Evolutionary conservation across 495 filamentous ascomycete species (phyloP).

Genomic region (Penicillium nucicola): DNA sequence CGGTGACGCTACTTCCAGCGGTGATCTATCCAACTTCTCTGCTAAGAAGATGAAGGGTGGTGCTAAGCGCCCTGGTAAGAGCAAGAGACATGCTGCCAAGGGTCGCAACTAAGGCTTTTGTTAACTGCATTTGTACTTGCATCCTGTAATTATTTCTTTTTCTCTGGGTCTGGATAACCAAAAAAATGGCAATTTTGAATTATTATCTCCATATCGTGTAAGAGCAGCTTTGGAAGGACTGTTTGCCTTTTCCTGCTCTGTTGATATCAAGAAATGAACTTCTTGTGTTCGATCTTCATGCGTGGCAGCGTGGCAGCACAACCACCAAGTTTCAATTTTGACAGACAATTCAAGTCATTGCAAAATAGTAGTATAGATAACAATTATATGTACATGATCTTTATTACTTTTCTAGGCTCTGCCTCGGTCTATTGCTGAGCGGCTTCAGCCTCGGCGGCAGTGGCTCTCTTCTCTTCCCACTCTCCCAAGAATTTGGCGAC

Average conservation of each 20-base stretch:
- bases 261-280: conserved; percentile 24
- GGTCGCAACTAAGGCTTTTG: conserved; percentile 22
- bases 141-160: conserved; percentile 14
- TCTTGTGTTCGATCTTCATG: conserved; percentile 13
- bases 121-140: conserved; percentile 10
- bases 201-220: not conserved
- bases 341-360: too few relatives aligned
- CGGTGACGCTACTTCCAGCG: conserved; percentile 73
- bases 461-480: conserved; percentile 50
- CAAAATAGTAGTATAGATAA: not conserved
- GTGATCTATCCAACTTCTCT: conserved; percentile 76
- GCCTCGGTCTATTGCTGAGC: not conserved
- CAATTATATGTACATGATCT: not conserved
- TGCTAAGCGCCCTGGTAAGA: conserved; percentile 62
- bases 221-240: too few relatives aligned
- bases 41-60: conserved; percentile 77
- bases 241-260: conserved; percentile 10
- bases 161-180: conserved; percentile 4
- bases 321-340: too few relatives aligned
- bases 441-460: conserved; percentile 16
- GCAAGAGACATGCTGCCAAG: conserved; percentile 50
- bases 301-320: too few relatives aligned
- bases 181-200: conserved; percentile 13
- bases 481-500: conserved; percentile 60
- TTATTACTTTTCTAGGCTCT: not conserved